Evolutionary conservation across 345 rosid genomes (phyloP).

Genomic region (Jatropha curcas): DNA sequence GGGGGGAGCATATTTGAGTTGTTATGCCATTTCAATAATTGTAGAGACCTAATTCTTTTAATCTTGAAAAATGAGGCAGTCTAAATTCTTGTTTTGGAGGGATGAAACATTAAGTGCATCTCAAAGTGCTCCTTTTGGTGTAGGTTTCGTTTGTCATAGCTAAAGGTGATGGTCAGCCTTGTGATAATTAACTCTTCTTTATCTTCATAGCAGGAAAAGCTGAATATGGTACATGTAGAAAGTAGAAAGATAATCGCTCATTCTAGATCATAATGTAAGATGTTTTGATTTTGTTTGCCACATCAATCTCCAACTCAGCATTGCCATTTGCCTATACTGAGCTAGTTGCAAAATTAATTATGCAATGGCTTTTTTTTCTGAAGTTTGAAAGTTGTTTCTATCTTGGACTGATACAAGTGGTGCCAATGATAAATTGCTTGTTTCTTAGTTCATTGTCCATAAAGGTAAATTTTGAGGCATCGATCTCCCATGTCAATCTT

Average conservation of each 20-base stretch:
- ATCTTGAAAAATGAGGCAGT: not conserved
- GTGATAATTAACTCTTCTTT: too few relatives aligned
- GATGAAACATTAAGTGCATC: not conserved
- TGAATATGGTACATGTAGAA: too few relatives aligned
- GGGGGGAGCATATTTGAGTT: too few relatives aligned
- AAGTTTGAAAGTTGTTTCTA: not conserved
- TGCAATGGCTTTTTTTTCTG: not conserved
- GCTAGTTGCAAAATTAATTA: not conserved
- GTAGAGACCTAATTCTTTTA: not conserved
- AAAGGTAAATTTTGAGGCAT: too few relatives aligned
- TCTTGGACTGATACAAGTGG: too few relatives aligned
- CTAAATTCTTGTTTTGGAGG: not conserved
- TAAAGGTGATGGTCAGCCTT: too few relatives aligned
- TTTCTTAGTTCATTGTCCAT: not conserved
- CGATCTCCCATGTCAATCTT: not conserved
- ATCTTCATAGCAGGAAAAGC: too few relatives aligned
- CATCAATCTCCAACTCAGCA: not conserved
- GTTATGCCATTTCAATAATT: not conserved
- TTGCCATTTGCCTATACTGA: not conserved
- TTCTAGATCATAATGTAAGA: too few relatives aligned
- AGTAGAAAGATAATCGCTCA: too few relatives aligned
- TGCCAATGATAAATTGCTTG: too few relatives aligned
- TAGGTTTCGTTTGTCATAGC: not conserved
- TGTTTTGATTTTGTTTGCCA: too few relatives aligned
- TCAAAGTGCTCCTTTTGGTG: not conserved